Percentiles rank a stretch among this genome's conserved stretches.
Conservation (phyloP, 768 basidiomycete species). For the Suillus americanus region DNA sequence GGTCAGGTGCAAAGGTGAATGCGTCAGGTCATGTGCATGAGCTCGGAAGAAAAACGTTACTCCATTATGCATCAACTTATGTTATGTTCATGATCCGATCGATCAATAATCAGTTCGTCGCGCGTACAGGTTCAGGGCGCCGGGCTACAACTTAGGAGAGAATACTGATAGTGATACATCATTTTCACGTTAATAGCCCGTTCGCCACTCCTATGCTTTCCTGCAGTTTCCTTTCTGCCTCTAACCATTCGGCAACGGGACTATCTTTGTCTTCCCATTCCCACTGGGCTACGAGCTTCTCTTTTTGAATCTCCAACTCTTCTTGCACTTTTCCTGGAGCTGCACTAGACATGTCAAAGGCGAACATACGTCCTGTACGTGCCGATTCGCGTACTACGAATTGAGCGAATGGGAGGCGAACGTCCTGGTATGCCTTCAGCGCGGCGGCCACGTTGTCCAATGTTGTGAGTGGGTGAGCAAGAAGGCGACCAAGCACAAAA, state of each 20-base stretch:
- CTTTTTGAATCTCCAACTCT: conserved; percentile 10
- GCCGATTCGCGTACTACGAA: conserved; percentile 13
- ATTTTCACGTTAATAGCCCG: not conserved
- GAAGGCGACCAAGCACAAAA: conserved; percentile 23
- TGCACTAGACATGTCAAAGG: conserved; percentile 14
- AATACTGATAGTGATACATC: not conserved
- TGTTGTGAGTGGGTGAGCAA: conserved; percentile 19
- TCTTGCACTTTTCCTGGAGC: conserved; percentile 2
- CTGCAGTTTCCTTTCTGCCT: not conserved
- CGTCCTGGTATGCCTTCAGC: conserved; percentile 9
- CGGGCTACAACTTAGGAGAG: not conserved
- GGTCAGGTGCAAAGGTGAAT: not conserved
- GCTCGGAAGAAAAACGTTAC: too few species aligned
- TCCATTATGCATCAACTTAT: too few species aligned
- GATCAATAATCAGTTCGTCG: too few species aligned
- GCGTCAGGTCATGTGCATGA: too few species aligned
- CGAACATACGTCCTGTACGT: conserved; percentile 10
- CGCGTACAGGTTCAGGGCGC: too few species aligned
- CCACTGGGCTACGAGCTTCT: conserved; percentile 13
- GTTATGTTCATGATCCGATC: too few species aligned
- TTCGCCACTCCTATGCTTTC: not conserved
- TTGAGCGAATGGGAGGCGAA: conserved; percentile 18
- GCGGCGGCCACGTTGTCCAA: not conserved
- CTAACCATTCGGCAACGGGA: not conserved
- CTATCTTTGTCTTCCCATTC: not conserved